Base-by-base conservation (phyloP, 495 filamentous ascomycete species). In the Xylaria cubensis region DNA sequence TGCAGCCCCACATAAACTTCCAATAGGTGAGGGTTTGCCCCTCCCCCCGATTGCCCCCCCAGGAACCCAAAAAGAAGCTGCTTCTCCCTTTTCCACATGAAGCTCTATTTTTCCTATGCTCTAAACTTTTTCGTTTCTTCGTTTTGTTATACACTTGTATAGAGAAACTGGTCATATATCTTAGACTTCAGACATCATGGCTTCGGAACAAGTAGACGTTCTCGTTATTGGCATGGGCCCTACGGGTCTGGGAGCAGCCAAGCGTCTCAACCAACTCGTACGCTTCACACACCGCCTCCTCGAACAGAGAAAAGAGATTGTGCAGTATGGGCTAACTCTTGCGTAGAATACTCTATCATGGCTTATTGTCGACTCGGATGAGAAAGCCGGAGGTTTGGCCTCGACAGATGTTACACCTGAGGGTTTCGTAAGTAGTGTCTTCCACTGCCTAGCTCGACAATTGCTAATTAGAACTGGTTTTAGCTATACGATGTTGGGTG, bases 141-240 rank as follows among this genome's bases (percentile, higher is more conserved):
- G 39, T 36, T 29, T 63, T 53, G 5, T 48, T 48, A 34, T 53
- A 62, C 56, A 21, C 15, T 17, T 63, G 26, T 69, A 59, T 69
- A 70, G 42, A 70, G 58, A 70, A 32, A 21, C 44, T 19, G 19
- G 21, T 32, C 19, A 21, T 63, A 66, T 32, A 63, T 46, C 10
- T 29, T 63, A 77, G 74, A 61, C 36, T 32, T 74, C 71, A 74
- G 75, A 56, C 69, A 71, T 24, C 48, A 71, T 71, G 69, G 69
- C 69, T 46, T 71, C 69, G 4, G 69, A 71, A 39, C 46, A 71
- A 46, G 94, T 99, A 80, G 97, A 99, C 84, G 91, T 99, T 75
- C 93, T 99, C 77, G 91, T 99, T 84, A 98, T 99, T 88, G 96
- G 96, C 76, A 96, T 96, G 83, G 96, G 96, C 76, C 96, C 96